Base-by-base conservation (phyloP, 1,284 basidiomycete species). In the Stygiomarasmius scandens region DNA sequence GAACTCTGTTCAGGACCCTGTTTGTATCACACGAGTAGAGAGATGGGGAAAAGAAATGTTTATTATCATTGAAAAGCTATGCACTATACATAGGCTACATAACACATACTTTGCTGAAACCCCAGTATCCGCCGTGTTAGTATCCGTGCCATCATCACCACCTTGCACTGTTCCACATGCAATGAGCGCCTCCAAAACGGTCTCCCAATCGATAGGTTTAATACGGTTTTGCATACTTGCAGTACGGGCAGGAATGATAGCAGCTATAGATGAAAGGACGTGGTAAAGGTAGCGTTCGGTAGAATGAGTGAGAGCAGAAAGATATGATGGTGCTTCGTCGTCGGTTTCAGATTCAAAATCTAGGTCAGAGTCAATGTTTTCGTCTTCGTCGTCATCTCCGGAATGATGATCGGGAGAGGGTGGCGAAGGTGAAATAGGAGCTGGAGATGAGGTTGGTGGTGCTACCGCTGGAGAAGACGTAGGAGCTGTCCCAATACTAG, bases 151-250 rank as follows among this genome's bases (percentile, higher is more conserved):
- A n/a, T n/a, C 25, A 45, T 54, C 32, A 16, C 49, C 45, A 41
- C 27, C 16, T 2, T 32, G 24, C 25, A 32, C 16, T 19, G 25
- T 19, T 10, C 4, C 25, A n/a, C 48, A 49, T 8, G 48, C 48
- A 32, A 49, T 24, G 25, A 49, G 20, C 16, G 48, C 48, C 14
- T 61, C 41, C 23, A 62, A 27, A n/a, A 63, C 61, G 9, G 53
- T 48, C 36, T 55, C 34, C 58, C 61, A 63, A 20, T 55, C 54
- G 25, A 56, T 52, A n/a, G 61, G 58, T 11, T 58, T 54, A 6
- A 60, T 32, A n/a, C 61, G 53, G 44, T 63, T 63, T 25, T 56
- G 57, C 47, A 63, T 49, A 49, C 61, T 63, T 12, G 49, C 43
- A 14, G 59, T 16, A 9, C 59, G 55, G 25, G 49, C 29, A 8